Percentiles rank a stretch among this genome's conserved stretches.
Evolutionary conservation across 495 filamentous ascomycete genomes (phyloP).

Genomic region (Penicillium fimorum): DNA sequence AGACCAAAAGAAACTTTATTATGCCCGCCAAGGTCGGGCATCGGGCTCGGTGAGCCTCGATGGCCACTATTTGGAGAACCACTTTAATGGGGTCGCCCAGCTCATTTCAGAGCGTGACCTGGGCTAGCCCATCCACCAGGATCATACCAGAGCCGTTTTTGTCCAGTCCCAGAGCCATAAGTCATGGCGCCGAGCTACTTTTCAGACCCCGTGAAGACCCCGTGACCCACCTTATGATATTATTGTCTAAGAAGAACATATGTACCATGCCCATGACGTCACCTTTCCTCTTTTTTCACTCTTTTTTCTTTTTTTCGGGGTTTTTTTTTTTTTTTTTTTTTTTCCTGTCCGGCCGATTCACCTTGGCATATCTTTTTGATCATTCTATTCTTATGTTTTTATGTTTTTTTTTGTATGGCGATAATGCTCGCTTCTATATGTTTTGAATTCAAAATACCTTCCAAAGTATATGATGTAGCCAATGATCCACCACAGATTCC

Average conservation of each 20-base stretch:
- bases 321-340: constrained; percentile 8
- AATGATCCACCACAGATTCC: constrained; percentile 1
- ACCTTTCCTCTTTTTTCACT: constrained; percentile 8
- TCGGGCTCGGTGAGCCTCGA: constrained; percentile 14
- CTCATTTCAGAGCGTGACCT: not conserved
- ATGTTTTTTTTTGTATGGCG: not conserved
- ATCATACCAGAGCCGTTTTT: not conserved
- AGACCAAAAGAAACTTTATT: constrained; percentile 66
- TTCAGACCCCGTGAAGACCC: not conserved
- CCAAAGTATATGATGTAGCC: constrained; percentile 2
- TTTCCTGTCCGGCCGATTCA: not conserved
- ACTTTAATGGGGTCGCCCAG: not conserved
- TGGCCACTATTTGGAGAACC: not conserved
- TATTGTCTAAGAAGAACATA: constrained; percentile 10
- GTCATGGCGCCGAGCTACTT: not conserved
- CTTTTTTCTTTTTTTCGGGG: constrained; percentile 4
- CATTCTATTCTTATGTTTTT: not conserved
- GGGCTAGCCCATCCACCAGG: not conserved
- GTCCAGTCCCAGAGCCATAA: not conserved
- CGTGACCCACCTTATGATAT: not conserved
- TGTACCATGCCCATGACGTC: constrained; percentile 13
- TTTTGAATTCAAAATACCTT: not conserved
- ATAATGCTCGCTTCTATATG: not conserved
- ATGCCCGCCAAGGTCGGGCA: constrained; percentile 61
- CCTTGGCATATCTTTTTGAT: not conserved